These are phyloP conservation scores for Scorias spongiosa DNA, from an alignment of 2,329 filamentous ascomycete species.

Conservation along the genomic window DNA sequence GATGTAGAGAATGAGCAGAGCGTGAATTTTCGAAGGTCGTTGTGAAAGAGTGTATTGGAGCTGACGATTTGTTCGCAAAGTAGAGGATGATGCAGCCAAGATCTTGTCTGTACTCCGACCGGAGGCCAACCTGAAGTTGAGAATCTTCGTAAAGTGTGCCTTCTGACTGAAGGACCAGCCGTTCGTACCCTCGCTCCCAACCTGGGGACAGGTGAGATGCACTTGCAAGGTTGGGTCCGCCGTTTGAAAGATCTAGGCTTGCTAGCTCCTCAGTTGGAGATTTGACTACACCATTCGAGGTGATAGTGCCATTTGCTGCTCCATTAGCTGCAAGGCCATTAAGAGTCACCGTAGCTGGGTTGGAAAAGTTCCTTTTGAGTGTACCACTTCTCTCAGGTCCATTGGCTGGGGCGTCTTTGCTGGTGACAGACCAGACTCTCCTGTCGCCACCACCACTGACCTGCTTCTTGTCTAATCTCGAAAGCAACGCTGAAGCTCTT, in stretches of 20 bases:
- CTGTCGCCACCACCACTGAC: constrained; percentile 75
- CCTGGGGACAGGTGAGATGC: constrained; percentile 85
- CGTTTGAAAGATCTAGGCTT: constrained; percentile 61
- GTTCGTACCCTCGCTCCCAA: constrained; percentile 83
- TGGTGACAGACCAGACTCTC: constrained; percentile 93
- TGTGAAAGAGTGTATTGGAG: constrained; percentile 77
- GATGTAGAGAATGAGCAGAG: constrained; percentile 52
- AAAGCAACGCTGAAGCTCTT: constrained; percentile 78
- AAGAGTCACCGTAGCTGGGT: constrained; percentile 30
- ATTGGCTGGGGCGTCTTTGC: constrained; percentile 52
- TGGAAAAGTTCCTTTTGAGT: constrained; percentile 73
- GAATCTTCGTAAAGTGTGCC: constrained; percentile 90
- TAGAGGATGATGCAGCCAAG: constrained; percentile 92
- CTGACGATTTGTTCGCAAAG: constrained; percentile 85
- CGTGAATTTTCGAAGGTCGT: constrained; percentile 80
- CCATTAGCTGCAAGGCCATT: constrained; percentile 19
- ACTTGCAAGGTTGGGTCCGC: constrained; percentile 72
- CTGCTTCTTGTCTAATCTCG: constrained; percentile 86
- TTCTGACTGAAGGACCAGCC: constrained; percentile 62
- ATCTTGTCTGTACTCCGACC: constrained; percentile 89
- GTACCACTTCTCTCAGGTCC: constrained; percentile 61
- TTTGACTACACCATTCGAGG: constrained; percentile 12
- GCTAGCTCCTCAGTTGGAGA: constrained; percentile 47
- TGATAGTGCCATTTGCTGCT: constrained; percentile 18
- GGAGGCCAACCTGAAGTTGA: constrained; percentile 80